Conservation (phyloP, 2,329 filamentous ascomycete species). For the Xylariomycetidae sp. region DNA sequence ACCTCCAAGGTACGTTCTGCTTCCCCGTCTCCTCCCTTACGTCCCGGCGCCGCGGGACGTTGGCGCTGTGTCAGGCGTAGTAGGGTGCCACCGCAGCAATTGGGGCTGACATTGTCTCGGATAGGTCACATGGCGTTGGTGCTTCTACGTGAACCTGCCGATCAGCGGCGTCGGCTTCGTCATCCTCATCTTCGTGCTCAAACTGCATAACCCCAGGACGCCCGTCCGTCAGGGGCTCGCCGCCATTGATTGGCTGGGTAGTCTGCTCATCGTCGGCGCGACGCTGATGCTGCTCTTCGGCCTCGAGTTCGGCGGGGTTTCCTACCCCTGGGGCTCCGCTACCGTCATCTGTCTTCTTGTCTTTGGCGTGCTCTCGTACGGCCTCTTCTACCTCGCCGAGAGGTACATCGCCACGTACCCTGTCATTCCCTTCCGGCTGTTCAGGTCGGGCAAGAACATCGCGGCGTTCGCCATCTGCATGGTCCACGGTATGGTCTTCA, state of each 20-base stretch:
- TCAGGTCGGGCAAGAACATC: slow-evolving; percentile 59
- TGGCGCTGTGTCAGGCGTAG: too few species aligned
- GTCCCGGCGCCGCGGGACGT: neutral
- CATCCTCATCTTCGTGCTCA: slow-evolving; percentile 55
- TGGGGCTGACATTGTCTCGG: neutral
- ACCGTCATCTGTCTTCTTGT: slow-evolving; percentile 72
- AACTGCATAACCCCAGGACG: slow-evolving; percentile 63
- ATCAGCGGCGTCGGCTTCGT: slow-evolving; percentile 40
- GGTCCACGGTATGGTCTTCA: slow-evolving; percentile 71
- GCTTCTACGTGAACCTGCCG: slow-evolving; percentile 59
- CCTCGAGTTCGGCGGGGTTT: slow-evolving; percentile 75
- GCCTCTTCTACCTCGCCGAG: slow-evolving; percentile 66
- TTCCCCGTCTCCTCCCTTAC: neutral
- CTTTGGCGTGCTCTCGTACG: slow-evolving; percentile 60
- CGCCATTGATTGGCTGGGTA: slow-evolving; percentile 55
- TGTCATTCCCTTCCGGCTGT: slow-evolving; percentile 69
- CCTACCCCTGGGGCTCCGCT: slow-evolving; percentile 67
- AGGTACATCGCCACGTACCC: slow-evolving; percentile 69
- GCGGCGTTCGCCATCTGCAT: slow-evolving; percentile 62
- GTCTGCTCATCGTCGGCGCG: slow-evolving; percentile 60
- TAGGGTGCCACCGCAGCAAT: slow-evolving; percentile 1
- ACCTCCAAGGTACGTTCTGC: slow-evolving; percentile 38
- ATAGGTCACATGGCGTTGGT: slow-evolving; percentile 65
- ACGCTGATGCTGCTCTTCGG: slow-evolving; percentile 84
- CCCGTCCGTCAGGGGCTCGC: slow-evolving; percentile 55